Evolutionary conservation across 257 asterid species (phyloP), one percentile per base, ranked within the genome.

Genomic region (Capsicum rhomboideum): DNA sequence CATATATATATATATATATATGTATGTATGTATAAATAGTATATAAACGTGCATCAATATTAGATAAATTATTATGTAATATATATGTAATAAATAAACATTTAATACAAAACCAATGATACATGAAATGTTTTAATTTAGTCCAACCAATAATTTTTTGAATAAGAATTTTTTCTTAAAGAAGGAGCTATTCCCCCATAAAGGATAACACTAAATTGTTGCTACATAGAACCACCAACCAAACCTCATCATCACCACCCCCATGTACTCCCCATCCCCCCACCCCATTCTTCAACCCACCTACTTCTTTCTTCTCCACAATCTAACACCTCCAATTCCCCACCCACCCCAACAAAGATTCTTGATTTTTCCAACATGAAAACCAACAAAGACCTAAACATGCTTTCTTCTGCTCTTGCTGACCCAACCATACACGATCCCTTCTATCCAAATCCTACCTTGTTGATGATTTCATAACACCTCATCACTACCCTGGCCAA

Each of bases 351-450:
- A 54, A 79, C 21, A 55, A 80, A 59, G 34, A 34, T 56, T 23
- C 37, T 80, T 59, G 52, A 61, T 80, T 59, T 37, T 78, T 58
- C 46, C 17, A 69, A 78, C 79, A 90, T 91, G 94, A 92, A 89
- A 87, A 85, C 49, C 79, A 28, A 88, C 54, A 98, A 91, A 16
- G 97, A 91, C 83, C 89, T 91, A 71, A 91, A 84, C 88, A 90
- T 92, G 83, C 90, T 84, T 49, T n/a, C 94, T 59, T 85, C 93
- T 86, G 44, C 87, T 46, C 88, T 82, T 26, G 82, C 83, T 50
- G 92, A 84, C 58, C 87, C 86, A 12, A 71, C 85, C 55, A 86
- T n/a, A n/a, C 80, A 63, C 90, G 86, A 18, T 88, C 87, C 71
- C 85, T 88, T 59, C 82, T 88, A 18, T 63, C 69, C 37, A 63